These are phyloP conservation scores for Globomyces sp. DNA, from an alignment of 371 early-diverging fungal genomes.

Conservation along the genomic window DNA sequence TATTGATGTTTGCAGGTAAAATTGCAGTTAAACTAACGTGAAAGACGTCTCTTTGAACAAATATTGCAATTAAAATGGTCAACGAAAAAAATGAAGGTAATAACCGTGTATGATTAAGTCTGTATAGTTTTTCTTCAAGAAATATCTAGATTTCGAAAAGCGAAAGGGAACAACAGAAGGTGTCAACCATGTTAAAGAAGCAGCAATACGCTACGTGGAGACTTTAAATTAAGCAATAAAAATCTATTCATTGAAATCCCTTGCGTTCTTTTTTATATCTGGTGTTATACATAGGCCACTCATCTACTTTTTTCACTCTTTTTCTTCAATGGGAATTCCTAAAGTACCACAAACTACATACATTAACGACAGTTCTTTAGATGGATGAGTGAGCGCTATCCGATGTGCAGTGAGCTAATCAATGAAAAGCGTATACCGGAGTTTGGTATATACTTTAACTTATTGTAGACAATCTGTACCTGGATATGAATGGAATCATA, in stretches of 20 bases:
- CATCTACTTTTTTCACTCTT: not conserved
- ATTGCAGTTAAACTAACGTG: slow-evolving; percentile 16
- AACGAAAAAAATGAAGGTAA: slow-evolving; percentile 69
- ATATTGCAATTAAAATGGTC: slow-evolving; percentile 81
- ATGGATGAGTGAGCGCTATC: slow-evolving; percentile 96
- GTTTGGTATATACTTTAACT: slow-evolving; percentile 54
- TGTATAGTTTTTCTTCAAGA: slow-evolving; percentile 84
- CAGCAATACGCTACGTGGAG: slow-evolving; percentile 77
- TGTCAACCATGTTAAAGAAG: slow-evolving; percentile 81
- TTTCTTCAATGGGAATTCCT: slow-evolving; percentile 72
- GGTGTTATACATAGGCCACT: not conserved
- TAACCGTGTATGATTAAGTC: slow-evolving; percentile 60
- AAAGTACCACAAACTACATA: slow-evolving; percentile 42
- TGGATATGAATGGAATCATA: slow-evolving; percentile 74
- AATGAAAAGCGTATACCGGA: slow-evolving; percentile 87
- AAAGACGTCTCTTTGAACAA: slow-evolving; percentile 78
- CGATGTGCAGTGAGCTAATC: slow-evolving; percentile 86
- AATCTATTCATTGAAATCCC: too few relatives aligned
- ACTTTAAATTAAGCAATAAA: not conserved
- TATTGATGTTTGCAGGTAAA: slow-evolving; percentile 60
- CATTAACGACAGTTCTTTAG: slow-evolving; percentile 69
- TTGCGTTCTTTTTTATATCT: too few relatives aligned
- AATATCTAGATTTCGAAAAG: slow-evolving; percentile 93
- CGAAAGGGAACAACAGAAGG: slow-evolving; percentile 72
- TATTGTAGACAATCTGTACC: slow-evolving; percentile 52